Base-by-base conservation (phyloP, 768 basidiomycete species). In the Podaxis sp. region DNA sequence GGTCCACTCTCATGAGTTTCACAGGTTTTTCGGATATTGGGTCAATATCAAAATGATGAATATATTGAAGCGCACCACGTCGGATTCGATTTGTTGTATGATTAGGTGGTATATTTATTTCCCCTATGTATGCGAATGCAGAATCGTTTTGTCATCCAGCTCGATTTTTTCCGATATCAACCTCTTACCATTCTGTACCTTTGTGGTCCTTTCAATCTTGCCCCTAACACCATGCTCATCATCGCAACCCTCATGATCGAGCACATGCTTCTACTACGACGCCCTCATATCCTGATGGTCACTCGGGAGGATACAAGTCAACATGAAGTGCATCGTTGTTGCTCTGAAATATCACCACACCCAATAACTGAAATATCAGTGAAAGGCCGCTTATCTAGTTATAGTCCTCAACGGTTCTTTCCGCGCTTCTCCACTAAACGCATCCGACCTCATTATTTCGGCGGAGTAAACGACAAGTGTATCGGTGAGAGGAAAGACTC, bases 391-490 rank as follows among this genome's bases (percentile, higher is more conserved):
- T 60, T 39, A 36, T 28, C 7, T 30, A 42, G 26, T 76, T 53
- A 69, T 72, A 22, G 65, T 73, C 15, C 76, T 84, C 52, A 79
- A 83, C 65, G 68, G 71, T 71, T 67, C 72, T n/a, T 69, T 83
- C 11, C 77, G 8, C 33, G 6, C 8, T 33, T 86, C 9, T 84
- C 85, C 11, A 81, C 84, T 3, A 84, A 83, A 71, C 79, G 80
- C n/a, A 72, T 80, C 72, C n/a, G 76, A 75, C 1, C 81, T 85
- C 66, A 60, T 83, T 19, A 83, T 83, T 0, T 80, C 79, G 1
- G 81, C 81, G 2, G 85, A 83, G 73, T 81, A 15, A 81, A 84
- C 67, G 82, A 85, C 64, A 62, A 74, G 11, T 79, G 85, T 40
- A 83, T 86, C 57, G 69, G 76, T 0, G 82, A 83, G 68, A 80